Base-by-base conservation (phyloP, 345 rosid species). In the Lumnitzera littorea region DNA sequence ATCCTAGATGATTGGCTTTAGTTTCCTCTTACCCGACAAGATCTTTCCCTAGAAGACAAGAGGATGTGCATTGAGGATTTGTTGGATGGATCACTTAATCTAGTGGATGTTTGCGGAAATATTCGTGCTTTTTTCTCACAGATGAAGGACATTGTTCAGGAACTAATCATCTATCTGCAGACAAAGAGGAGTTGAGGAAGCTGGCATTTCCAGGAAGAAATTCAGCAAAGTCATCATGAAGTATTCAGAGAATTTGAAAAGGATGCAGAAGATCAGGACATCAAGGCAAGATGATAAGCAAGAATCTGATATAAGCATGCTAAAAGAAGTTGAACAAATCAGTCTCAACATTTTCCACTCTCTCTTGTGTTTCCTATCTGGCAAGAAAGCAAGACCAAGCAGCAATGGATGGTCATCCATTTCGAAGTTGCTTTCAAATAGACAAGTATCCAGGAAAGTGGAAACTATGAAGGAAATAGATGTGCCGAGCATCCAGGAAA, bases 71-170 rank as follows among this genome's bases (percentile, higher is more conserved):
- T 48, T 12, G 70, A 68, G 46, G 63, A 48, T 15, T 23, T 73
- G 3, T 48, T 73, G 56, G 70, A 68, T 53, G 64, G 65, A 46
- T 67, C 66, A 59, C 65, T 63, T 49, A 51, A 58, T 47, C 25
- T 64, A 24, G 51, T 63, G 66, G 69, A 70, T 16, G 53, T 53
- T 24, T 66, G 70, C 47, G 24, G 43, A 23, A 57, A 25, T 8
- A 41, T 27, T 17, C 63, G 27, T 53, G 73, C 53, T 5, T 0
- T 56, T 27, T 57, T 48, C 11, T 58, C 51, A 24, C 55, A 69
- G 8, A 53, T 10, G 13, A 69, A 69, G 51, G 60, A 69, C 14
- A 43, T 10, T 24, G 48, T 60, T 17, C 62, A 52, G 62, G 43
- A 36, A 36, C 11, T 15, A 20, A 24, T 43, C 16, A 65, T 60